Evolutionary conservation across 306 rosid genomes (phyloP), one percentile per base, ranked within the genome.

Genomic region (Inga oerstediana): DNA sequence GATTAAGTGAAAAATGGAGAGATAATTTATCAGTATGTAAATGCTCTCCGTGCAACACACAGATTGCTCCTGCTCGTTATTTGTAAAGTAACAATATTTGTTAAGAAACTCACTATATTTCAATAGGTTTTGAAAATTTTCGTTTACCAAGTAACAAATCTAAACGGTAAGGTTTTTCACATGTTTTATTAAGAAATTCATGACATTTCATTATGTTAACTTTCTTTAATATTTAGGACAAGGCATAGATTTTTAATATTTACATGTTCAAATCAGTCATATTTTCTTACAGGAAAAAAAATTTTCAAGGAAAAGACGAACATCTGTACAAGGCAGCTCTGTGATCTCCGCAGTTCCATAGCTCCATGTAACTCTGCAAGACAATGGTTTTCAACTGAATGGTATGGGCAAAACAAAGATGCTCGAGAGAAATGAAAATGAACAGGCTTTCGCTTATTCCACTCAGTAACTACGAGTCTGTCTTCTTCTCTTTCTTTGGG

Each of bases 401-500:
- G 69, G 13, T 13, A 30, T 13, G 39, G 69, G 37, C 37, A 64
- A 44, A 66, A 81, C 81, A 80, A 58, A 52, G 34, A 85, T 54
- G 80, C 83, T 82, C 39, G 44, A 16, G 65, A 35, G 77, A 7
- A 81, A 81, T 64, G 54, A 71, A 65, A 32, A 5, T 72, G 59
- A 41, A 39, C 73, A 43, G 46, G 46, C 61, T 58, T 76, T 58
- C 10, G 35, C 34, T 78, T 62, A 76, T 52, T 20, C 77, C 67
- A 86, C 35, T 34, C 49, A 65, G 79, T 66, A 68, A 77, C 58
- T 70, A 74, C 80, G 78, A 13, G 11, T 79, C 77, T 74, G 90
- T 58, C 80, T 83, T 71, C 77, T 82, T 71, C 52, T 89, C 66
- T 71, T 81, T 89, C 51, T 84, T 81, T 72, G 86, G 34, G 30